These are phyloP conservation scores for Exophiala dermatitidis DNA, from an alignment of 2,329 filamentous ascomycete genomes.

Conservation along the genomic window DNA sequence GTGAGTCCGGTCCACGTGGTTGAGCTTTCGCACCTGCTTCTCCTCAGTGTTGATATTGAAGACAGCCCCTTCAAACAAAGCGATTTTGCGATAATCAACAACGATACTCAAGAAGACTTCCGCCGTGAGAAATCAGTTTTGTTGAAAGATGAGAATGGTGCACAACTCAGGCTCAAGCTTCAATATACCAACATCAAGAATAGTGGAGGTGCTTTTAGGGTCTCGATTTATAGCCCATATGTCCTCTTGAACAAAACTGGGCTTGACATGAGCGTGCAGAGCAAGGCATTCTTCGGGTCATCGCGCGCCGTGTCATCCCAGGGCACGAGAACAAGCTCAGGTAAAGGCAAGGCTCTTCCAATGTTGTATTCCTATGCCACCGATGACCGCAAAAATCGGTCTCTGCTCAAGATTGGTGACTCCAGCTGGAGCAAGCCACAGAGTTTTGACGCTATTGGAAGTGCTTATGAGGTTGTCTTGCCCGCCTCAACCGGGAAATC, in stretches of 20 bases:
- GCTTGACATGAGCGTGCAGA: slow-evolving; percentile 75
- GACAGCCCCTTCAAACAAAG: slow-evolving; percentile 91
- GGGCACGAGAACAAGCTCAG: slow-evolving; percentile 51
- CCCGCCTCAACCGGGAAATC: slow-evolving; percentile 62
- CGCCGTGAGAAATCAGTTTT: slow-evolving; percentile 69
- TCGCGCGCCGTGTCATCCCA: slow-evolving; percentile 79
- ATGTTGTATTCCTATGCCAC: slow-evolving; percentile 94
- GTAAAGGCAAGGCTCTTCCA: slow-evolving; percentile 61
- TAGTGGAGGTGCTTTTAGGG: slow-evolving; percentile 90
- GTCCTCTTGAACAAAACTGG: slow-evolving; percentile 94
- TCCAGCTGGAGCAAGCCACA: slow-evolving; percentile 96
- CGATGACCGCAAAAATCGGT: slow-evolving; percentile 86
- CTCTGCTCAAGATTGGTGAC: slow-evolving; percentile 76
- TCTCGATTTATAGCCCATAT: slow-evolving; percentile 91
- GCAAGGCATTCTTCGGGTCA: slow-evolving; percentile 80
- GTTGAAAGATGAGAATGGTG: slow-evolving; percentile 76
- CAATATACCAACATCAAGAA: slow-evolving; percentile 88
- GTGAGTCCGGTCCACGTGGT: slow-evolving; percentile 96
- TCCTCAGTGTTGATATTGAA: slow-evolving; percentile 93
- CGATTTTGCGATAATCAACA: slow-evolving; percentile 96
- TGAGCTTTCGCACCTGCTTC: slow-evolving; percentile 83
- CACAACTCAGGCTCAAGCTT: slow-evolving; percentile 71
- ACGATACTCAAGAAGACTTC: slow-evolving; percentile 80
- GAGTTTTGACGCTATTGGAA: slow-evolving; percentile 95
- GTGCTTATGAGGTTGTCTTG: slow-evolving; percentile 78